Percentiles rank a stretch among this genome's conserved stretches.
Conservation (phyloP, 2,329 filamentous ascomycete species). For the Xylaria sp. region DNA sequence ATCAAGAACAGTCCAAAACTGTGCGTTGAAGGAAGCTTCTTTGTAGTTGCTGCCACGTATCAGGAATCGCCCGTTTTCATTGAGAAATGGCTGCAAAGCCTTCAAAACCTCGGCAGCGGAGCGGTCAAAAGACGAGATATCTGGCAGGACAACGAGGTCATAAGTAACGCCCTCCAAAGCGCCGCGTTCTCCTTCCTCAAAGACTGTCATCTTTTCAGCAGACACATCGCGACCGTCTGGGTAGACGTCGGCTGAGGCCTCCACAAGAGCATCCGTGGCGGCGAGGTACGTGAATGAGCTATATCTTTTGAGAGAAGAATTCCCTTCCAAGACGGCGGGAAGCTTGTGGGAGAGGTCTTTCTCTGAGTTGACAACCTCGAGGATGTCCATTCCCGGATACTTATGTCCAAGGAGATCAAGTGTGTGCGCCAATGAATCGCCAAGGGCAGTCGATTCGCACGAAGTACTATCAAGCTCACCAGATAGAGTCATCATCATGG, state of each 20-base stretch:
- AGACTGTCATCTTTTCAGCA: conserved; percentile 24
- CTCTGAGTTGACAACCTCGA: conserved; percentile 29
- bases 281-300: conserved; percentile 29
- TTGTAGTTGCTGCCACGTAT: conserved; percentile 17
- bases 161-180: conserved; percentile 26
- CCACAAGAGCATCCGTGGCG: conserved; percentile 27
- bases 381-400: conserved; percentile 35
- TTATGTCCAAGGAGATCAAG: conserved; percentile 34
- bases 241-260: conserved; percentile 22
- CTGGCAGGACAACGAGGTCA: conserved; percentile 28
- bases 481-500: conserved; percentile 29
- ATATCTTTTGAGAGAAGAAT: conserved; percentile 28
- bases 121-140: conserved; percentile 27
- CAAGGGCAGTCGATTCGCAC: neutral
- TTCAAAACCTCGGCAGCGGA: conserved; percentile 24
- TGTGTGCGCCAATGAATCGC: conserved; percentile 20
- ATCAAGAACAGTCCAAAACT: conserved; percentile 19
- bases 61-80: conserved; percentile 29
- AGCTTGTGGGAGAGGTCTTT: conserved; percentile 27
- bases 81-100: conserved; percentile 25
- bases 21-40: conserved; percentile 10
- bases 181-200: conserved; percentile 26
- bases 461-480: conserved; percentile 11
- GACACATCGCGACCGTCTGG: conserved; percentile 29
- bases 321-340: conserved; percentile 26